Evolutionary conservation across 148 eudicot species (phyloP).

Genomic region (Dianthus caryophyllus): DNA sequence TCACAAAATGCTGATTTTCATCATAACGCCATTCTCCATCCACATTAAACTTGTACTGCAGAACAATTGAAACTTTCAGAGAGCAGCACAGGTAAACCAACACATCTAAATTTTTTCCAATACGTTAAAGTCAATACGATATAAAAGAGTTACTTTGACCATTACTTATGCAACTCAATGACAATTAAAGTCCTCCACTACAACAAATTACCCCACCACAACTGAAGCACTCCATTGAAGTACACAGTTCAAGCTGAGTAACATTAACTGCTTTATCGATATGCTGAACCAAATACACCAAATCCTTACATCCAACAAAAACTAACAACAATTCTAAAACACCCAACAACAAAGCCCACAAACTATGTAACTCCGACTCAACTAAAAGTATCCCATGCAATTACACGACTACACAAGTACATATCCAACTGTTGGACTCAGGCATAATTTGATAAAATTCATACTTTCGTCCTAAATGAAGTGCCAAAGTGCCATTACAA

Average conservation of each 20-base stretch:
- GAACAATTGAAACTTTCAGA: conserved; percentile 20
- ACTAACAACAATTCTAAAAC: no score
- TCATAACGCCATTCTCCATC: conserved; percentile 88
- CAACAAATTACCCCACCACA: background rate
- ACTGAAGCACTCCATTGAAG: background rate
- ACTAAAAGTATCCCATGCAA: background rate
- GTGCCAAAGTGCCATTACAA: no score
- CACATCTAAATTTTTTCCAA: background rate
- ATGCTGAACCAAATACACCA: background rate
- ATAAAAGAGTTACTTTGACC: background rate
- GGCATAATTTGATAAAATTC: no score
- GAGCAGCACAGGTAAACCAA: conserved; percentile 1
- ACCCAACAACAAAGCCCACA: no score
- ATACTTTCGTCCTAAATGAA: no score
- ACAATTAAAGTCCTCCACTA: background rate
- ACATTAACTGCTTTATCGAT: background rate
- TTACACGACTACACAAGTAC: background rate
- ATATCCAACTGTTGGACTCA: no score
- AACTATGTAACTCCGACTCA: no score
- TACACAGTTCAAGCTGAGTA: background rate
- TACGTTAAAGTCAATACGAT: background rate
- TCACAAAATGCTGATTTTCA: conserved; percentile 54
- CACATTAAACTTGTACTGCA: conserved; percentile 79
- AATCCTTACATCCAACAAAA: background rate
- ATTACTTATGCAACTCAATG: background rate